Percentiles rank a stretch among this genome's conserved stretches.
Conservation (phyloP, 2,329 filamentous ascomycete species). For the Exophiala oligosperma region DNA sequence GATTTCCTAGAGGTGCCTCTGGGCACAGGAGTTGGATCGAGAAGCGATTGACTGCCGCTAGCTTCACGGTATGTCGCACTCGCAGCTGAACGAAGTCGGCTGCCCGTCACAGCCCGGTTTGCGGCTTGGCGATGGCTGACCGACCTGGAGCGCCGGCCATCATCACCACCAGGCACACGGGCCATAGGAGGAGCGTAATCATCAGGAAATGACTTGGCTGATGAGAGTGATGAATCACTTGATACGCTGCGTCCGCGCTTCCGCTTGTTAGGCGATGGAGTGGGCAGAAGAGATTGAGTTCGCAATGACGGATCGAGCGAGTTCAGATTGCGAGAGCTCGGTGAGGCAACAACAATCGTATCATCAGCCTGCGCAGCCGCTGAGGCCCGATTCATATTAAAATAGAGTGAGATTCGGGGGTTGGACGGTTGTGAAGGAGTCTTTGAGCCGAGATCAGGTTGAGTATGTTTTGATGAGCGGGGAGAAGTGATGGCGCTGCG, state of each 20-base stretch:
- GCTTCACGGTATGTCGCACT: constrained; percentile 10
- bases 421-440: constrained; percentile 3
- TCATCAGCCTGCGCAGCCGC: constrained; percentile 2
- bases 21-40: constrained; percentile 1
- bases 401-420: constrained; percentile 14
- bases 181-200: constrained; percentile 31
- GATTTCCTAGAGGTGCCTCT: constrained; percentile 16
- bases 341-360: constrained; percentile 7
- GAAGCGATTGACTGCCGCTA: constrained; percentile 5
- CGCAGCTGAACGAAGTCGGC: constrained; percentile 24
- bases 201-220: constrained; percentile 40
- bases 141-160: constrained; percentile 14
- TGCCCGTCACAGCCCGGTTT: constrained; percentile 18
- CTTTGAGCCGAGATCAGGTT: constrained; percentile 1
- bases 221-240: constrained; percentile 41
- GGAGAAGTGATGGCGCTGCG: constrained; percentile 10
- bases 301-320: constrained; percentile 2
- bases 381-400: constrained; percentile 5
- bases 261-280: constrained; percentile 18
- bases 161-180: constrained; percentile 11
- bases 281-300: constrained; percentile 1
- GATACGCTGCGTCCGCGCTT: constrained; percentile 29
- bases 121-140: constrained; percentile 24
- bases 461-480: background rate
- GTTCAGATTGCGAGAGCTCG: background rate